A percentile compares a stretch with the other conserved stretches of the same genome.
phyloP scores from a whole-genome alignment of 495 filamentous ascomycete genomes.

The Annulohypoxylon nitens region DNA sequence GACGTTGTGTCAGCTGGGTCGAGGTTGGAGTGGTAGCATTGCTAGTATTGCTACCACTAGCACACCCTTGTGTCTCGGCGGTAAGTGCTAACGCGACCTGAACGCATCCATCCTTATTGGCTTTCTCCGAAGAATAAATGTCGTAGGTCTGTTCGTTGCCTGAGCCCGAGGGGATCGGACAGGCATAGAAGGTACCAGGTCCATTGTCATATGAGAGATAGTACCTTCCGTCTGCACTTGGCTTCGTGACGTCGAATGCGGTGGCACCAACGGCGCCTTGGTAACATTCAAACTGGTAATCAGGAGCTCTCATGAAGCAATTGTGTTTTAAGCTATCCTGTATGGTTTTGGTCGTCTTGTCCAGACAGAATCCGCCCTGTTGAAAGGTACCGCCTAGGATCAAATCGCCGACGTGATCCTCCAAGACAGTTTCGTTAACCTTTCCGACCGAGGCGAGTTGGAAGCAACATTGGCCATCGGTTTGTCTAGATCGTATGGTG shows the following conservation, averaged over 20 bases:
- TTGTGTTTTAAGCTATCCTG: constrained; percentile 44
- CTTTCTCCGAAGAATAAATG: constrained; percentile 43
- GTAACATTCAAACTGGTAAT: constrained; percentile 48
- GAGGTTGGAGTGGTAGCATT: constrained; percentile 14
- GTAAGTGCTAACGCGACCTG: constrained; percentile 42
- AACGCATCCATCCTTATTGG: constrained; percentile 30
- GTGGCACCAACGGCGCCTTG: constrained; percentile 44
- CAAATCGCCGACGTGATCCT: constrained; percentile 46
- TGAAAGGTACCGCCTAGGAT: constrained; percentile 48
- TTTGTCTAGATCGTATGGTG: constrained; percentile 37
- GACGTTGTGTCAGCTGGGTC: constrained; percentile 9
- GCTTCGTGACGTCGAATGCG: constrained; percentile 35
- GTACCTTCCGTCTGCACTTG: constrained; percentile 20
- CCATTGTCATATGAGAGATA: constrained; percentile 47
- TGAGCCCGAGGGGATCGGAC: constrained; percentile 23
- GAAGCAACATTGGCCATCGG: constrained; percentile 44
- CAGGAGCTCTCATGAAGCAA: constrained; percentile 50
- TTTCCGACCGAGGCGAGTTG: constrained; percentile 46
- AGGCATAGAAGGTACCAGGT: constrained; percentile 44
- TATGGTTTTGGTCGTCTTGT: constrained; percentile 46
- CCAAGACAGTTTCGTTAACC: constrained; percentile 43
- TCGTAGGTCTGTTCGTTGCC: constrained; percentile 35
- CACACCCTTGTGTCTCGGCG: constrained; percentile 38
- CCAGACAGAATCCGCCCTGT: constrained; percentile 48
- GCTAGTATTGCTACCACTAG: constrained; percentile 3